Percentiles rank a stretch among this genome's conserved stretches.
Conservation (phyloP, 2,329 filamentous ascomycete genomes). For the Fusarium oligoseptatum region DNA sequence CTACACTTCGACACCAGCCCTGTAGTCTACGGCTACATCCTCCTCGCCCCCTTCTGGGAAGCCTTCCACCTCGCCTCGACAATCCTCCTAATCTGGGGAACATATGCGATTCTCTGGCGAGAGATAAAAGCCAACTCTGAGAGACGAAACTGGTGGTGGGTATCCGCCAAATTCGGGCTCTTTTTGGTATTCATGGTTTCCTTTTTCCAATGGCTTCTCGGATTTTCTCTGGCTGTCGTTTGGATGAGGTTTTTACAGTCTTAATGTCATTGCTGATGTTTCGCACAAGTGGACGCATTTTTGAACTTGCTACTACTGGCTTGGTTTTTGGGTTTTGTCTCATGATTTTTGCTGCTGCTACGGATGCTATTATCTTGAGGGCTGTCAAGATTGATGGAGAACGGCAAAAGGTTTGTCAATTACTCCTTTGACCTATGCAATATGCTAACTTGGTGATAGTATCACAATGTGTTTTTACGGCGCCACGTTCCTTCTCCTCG, state of each 20-base stretch:
- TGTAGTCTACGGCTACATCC: conserved; percentile 22
- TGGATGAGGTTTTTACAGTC: conserved; percentile 26
- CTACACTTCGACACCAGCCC: conserved; percentile 13
- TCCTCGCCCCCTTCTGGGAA: conserved; percentile 22
- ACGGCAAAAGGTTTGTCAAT: conserved; percentile 7
- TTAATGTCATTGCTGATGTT: conserved; percentile 22
- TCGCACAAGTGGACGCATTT: conserved; percentile 21
- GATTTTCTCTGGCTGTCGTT: conserved; percentile 17
- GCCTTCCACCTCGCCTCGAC: conserved; percentile 22
- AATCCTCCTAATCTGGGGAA: conserved; percentile 24
- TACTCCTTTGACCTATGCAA: neutral
- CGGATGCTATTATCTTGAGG: conserved; percentile 8
- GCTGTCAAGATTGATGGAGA: conserved; percentile 1
- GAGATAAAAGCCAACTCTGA: conserved; percentile 4
- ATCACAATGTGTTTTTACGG: conserved; percentile 6
- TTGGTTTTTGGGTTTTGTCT: conserved; percentile 27
- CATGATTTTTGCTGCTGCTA: conserved; percentile 6
- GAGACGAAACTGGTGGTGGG: conserved; percentile 10
- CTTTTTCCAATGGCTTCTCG: conserved; percentile 18
- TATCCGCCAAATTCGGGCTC: conserved; percentile 11
- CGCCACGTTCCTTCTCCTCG: conserved; percentile 11
- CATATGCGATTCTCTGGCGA: conserved; percentile 19
- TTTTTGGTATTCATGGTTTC: conserved; percentile 22
- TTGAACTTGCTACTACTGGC: conserved; percentile 19
- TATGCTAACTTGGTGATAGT: neutral